Base-by-base conservation (phyloP, 2,329 filamentous ascomycete genomes). In the Diplodia scrobiculata region DNA sequence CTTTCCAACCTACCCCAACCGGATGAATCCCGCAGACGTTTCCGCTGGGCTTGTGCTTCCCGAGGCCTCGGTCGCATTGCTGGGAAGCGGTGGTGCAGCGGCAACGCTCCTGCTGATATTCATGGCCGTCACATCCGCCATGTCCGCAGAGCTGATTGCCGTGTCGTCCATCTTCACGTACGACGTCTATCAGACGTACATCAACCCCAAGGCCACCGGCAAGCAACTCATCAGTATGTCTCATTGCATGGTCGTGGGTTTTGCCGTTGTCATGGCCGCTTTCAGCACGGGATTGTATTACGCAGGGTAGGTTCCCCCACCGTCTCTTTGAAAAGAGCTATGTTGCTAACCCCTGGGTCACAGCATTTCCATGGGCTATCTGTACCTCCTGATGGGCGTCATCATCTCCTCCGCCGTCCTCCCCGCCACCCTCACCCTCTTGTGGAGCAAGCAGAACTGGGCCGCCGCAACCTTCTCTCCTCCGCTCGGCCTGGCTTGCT, bases 321-420 rank as follows among this genome's bases (percentile, higher is more conserved):
- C 66, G 71, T 5, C 65, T 71, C 47, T 71, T 69, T 5, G 62
- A 1, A 9, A 9, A 1, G 21, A 9, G 5, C 36, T 19, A n/a
- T 25, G 21, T 13, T 5, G 14, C 47, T 63, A 19, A 51, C 17
- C 13, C 13, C 79, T 25, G 79, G 89, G 13, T 1, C 17, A 3
- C 29, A 62, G 58, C 21, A 90, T 97, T 68, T 89, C 86, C 11
- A 95, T 97, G 91, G 92, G 92, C 11, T 96, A 93, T 72, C 82
- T 96, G 2, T 96, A 96, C 73, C 81, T 96, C 1, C 86, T 96
- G 74, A 97, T 97, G 92, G 93, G 92, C 7, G 90, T 92, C 60
- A 91, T 97, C 72, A 95, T 97, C 73, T 92, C 89, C 0, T 87
- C 90, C 0, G 92, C 91, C 2, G 92, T 96, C 3, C 84, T 97